Percentiles rank a stretch among this genome's conserved stretches.
Conservation (phyloP, 2,329 filamentous ascomycete genomes). For the Diplodia mutila region DNA sequence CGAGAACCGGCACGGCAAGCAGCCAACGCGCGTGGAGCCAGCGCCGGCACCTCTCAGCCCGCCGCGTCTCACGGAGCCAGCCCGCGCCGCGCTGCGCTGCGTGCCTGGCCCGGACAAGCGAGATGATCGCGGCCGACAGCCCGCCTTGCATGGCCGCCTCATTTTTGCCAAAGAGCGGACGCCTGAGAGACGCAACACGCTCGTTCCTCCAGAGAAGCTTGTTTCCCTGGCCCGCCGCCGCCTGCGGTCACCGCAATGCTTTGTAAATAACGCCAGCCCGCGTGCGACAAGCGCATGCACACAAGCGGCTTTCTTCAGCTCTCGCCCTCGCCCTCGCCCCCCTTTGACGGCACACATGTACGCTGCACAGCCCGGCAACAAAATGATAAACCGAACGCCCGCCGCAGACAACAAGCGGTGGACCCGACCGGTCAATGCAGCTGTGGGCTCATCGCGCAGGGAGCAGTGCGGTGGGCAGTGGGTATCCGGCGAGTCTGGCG, state of each 20-base stretch:
- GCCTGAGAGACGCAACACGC: background rate
- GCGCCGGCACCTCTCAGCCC: background rate
- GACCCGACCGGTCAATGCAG: constrained; percentile 3
- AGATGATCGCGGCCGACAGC: constrained; percentile 20
- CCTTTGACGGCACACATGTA: background rate
- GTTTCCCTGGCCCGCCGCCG: constrained; percentile 2
- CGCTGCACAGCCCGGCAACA: background rate
- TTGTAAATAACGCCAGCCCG: constrained; percentile 7
- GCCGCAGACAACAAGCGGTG: background rate
- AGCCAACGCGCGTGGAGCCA: background rate
- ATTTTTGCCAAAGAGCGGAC: constrained; percentile 12
- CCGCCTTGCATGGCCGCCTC: constrained; percentile 22
- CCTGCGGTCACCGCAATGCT: background rate
- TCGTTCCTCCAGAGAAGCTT: constrained; percentile 10
- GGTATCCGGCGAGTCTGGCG: constrained; percentile 7
- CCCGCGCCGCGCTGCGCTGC: background rate
- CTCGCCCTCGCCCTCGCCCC: background rate
- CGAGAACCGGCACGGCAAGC: background rate
- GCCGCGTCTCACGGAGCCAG: background rate
- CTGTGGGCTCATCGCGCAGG: background rate
- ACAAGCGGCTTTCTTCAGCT: background rate
- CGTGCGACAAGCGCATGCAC: background rate
- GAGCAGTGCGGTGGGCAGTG: background rate
- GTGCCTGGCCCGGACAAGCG: constrained; percentile 16
- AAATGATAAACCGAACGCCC: no score